Evolutionary conservation across 2,329 filamentous ascomycete species (phyloP).

Genomic region (Neofusicoccum kwambonambiense): DNA sequence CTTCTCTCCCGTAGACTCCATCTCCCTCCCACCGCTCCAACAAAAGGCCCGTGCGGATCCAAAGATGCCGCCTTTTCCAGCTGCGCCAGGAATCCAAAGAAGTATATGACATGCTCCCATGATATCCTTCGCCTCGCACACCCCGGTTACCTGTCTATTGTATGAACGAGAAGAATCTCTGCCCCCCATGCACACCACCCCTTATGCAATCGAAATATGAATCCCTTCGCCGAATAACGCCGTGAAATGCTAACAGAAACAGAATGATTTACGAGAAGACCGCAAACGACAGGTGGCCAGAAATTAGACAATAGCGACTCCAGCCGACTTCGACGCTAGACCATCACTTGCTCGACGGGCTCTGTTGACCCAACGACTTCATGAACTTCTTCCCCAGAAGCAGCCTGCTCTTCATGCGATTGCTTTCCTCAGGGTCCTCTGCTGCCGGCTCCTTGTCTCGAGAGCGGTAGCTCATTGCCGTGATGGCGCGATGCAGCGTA

Average conservation of each 20-base stretch:
- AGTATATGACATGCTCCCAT: not conserved
- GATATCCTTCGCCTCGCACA: not conserved
- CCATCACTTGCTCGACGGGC: not conserved
- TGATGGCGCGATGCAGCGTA: constrained; percentile 33
- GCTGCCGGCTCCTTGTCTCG: constrained; percentile 2
- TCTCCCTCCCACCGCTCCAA: not conserved
- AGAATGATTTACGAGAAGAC: too few species aligned
- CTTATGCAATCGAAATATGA: not conserved
- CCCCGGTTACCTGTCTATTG: not conserved
- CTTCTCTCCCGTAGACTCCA: not conserved
- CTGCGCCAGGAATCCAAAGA: constrained; percentile 2
- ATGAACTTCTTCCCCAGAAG: constrained; percentile 24
- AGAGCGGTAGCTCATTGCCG: constrained; percentile 26
- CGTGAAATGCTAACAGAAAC: too few species aligned
- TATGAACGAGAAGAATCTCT: not conserved
- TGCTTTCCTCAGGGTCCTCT: constrained; percentile 23
- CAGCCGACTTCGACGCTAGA: not conserved
- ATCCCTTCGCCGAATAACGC: too few species aligned
- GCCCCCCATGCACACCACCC: not conserved
- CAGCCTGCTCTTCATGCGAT: constrained; percentile 22
- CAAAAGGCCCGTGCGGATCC: not conserved
- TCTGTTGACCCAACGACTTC: constrained; percentile 6
- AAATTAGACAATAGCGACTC: not conserved
- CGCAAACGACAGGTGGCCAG: too few species aligned
- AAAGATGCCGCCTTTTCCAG: not conserved